A percentile compares a stretch with the other conserved stretches of the same genome.
Evolutionary conservation across 2,329 filamentous ascomycete genomes (phyloP).

Genomic region (Mycogone perniciosa): DNA sequence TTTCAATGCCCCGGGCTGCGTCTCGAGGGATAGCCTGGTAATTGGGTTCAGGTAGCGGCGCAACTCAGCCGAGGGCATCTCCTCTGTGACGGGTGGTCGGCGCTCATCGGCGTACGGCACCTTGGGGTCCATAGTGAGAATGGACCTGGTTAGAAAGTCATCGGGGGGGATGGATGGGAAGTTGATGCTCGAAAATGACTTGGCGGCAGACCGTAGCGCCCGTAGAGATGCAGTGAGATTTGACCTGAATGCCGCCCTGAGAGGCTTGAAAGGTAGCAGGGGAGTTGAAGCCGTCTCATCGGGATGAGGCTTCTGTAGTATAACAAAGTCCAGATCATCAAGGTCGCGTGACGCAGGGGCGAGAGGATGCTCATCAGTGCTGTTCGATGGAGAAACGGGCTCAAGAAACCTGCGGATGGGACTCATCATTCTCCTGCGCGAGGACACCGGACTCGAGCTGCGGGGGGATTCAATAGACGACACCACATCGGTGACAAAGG

Average conservation of each 20-base stretch:
- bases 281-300: slow-evolving; percentile 29
- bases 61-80: slow-evolving; percentile 59
- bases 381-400: slow-evolving; percentile 51
- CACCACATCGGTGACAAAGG: slow-evolving; percentile 43
- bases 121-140: slow-evolving; percentile 59
- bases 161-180: slow-evolving; percentile 59
- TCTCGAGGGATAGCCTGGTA: slow-evolving; percentile 32
- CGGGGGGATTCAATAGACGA: slow-evolving; percentile 45
- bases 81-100: slow-evolving; percentile 54
- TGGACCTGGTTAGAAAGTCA: slow-evolving; percentile 60
- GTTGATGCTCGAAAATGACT: slow-evolving; percentile 56
- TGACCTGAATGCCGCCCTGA: slow-evolving; percentile 58
- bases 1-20: slow-evolving; percentile 22
- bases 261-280: slow-evolving; percentile 39
- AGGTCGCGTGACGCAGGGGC: slow-evolving; percentile 35
- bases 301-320: slow-evolving; percentile 8
- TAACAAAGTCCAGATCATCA: slow-evolving; percentile 14
- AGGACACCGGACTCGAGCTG: slow-evolving; percentile 28
- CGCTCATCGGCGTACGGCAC: slow-evolving; percentile 64
- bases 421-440: slow-evolving; percentile 29
- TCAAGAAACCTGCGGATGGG: slow-evolving; percentile 45
- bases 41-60: slow-evolving; percentile 63
- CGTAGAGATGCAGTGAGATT: slow-evolving; percentile 62
- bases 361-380: slow-evolving; percentile 46
- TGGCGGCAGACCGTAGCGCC: slow-evolving; percentile 57